These are phyloP conservation scores for Tanozyma kutaoensis DNA, from an alignment of 805 yeast species.

Conservation along the genomic window DNA sequence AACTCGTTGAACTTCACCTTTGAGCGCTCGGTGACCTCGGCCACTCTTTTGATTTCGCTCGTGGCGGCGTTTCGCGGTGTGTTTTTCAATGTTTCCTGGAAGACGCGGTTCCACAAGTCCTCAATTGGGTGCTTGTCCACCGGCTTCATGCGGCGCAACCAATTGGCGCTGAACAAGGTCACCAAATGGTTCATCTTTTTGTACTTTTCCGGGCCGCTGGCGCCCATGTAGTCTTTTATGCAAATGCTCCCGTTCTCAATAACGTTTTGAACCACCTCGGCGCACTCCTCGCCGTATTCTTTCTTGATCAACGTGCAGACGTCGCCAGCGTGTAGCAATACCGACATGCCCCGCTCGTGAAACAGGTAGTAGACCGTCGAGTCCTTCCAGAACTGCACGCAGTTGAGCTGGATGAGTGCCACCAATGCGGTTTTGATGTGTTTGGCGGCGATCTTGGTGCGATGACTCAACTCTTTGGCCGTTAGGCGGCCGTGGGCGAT, in stretches of 20 bases:
- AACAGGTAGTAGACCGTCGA: constrained; percentile 36
- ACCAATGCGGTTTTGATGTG: constrained; percentile 57
- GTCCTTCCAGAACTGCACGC: constrained; percentile 56
- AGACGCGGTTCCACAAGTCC: constrained; percentile 25
- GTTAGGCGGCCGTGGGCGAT: constrained; percentile 57
- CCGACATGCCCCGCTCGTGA: constrained; percentile 49
- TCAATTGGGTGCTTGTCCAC: constrained; percentile 20
- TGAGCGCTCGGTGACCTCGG: constrained; percentile 50
- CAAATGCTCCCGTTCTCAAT: constrained; percentile 58
- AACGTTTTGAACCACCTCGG: constrained; percentile 56
- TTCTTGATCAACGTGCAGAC: constrained; percentile 42
- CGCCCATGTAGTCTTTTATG: constrained; percentile 29
- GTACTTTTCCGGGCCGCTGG: constrained; percentile 9
- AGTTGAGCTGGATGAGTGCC: constrained; percentile 65
- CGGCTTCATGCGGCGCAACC: constrained; percentile 19
- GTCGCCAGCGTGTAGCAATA: constrained; percentile 66
- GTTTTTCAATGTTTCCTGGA: constrained; percentile 18
- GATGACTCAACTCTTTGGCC: constrained; percentile 36
- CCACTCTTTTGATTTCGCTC: constrained; percentile 27
- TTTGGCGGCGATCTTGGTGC: constrained; percentile 32
- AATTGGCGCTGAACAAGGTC: constrained; percentile 18
- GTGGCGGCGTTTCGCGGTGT: constrained; percentile 23
- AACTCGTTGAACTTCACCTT: constrained; percentile 20
- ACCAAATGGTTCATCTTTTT: constrained; percentile 13
- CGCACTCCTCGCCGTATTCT: constrained; percentile 29